Evolutionary conservation across 2,329 filamentous ascomycete species (phyloP).

Genomic region (Leptodontidium sp.): DNA sequence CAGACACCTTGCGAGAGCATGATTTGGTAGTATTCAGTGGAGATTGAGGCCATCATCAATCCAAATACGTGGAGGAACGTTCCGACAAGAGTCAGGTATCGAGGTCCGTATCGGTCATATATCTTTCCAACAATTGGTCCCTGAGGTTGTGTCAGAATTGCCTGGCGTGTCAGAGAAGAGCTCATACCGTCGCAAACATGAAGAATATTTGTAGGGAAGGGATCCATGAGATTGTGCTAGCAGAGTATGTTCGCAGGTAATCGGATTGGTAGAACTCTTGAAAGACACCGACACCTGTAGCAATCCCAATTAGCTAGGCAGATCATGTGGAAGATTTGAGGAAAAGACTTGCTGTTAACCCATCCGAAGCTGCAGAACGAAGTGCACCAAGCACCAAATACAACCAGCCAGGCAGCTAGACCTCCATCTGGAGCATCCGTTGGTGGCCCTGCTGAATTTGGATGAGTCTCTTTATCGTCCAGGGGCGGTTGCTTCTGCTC

Average conservation of each 20-base stretch:
- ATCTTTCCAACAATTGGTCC: conserved; percentile 25
- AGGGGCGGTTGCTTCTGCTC: too few species aligned
- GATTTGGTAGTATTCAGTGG: conserved; percentile 59
- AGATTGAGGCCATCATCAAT: conserved; percentile 43
- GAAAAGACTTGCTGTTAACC: conserved; percentile 48
- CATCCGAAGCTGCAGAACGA: conserved; percentile 56
- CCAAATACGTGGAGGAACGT: conserved; percentile 60
- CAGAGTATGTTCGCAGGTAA: conserved; percentile 55
- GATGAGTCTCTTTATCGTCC: too few species aligned
- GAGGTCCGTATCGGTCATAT: conserved; percentile 39
- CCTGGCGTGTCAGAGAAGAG: neutral
- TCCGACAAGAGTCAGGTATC: conserved; percentile 47
- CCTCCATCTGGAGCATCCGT: conserved; percentile 59
- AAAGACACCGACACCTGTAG: conserved; percentile 51
- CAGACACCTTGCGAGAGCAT: conserved; percentile 62
- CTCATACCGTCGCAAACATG: conserved; percentile 50
- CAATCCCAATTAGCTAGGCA: neutral
- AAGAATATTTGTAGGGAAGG: conserved; percentile 59
- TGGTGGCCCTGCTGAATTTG: too few species aligned
- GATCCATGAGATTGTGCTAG: conserved; percentile 65
- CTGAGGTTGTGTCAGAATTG: conserved; percentile 4
- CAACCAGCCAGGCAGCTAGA: conserved; percentile 61
- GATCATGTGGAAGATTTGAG: too few species aligned
- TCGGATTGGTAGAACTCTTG: conserved; percentile 57
- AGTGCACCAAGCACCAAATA: conserved; percentile 54